A percentile compares a stretch with the other conserved stretches of the same genome.
These are phyloP conservation scores for Chlorella sp. DNA, from an alignment of 139 green algal species.

Conservation along the genomic window DNA sequence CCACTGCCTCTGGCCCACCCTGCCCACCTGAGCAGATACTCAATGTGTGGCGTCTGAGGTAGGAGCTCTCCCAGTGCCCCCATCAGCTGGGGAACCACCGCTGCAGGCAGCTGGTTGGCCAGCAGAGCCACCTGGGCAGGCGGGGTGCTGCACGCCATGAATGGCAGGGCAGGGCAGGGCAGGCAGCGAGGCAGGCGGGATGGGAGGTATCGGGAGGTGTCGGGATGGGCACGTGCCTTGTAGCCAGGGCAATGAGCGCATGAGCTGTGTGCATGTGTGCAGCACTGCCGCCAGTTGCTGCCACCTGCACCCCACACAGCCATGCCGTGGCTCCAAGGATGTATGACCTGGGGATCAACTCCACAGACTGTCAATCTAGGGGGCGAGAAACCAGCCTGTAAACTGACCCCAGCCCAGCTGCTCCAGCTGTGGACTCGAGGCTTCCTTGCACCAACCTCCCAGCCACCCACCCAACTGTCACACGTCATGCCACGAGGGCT, in stretches of 20 bases:
- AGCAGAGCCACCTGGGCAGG: constrained; percentile 55
- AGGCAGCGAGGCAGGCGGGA: not conserved
- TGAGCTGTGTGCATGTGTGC: not conserved
- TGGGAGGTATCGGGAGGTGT: not conserved
- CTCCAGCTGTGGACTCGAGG: no score
- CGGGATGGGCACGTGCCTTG: not conserved
- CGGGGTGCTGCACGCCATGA: not conserved
- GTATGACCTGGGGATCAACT: no score
- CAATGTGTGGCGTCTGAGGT: constrained; percentile 74
- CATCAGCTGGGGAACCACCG: constrained; percentile 63
- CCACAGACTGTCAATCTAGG: no score
- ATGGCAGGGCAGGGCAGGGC: not conserved
- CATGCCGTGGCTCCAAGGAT: no score
- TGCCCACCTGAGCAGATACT: constrained; percentile 82
- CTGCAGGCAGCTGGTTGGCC: constrained; percentile 63
- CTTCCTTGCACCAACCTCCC: not conserved
- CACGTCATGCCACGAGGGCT: not conserved
- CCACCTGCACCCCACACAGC: no score
- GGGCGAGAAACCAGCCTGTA: no score
- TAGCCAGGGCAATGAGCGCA: not conserved
- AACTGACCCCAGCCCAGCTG: no score
- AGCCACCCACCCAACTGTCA: not conserved
- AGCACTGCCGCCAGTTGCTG: not conserved
- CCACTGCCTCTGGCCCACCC: not conserved
- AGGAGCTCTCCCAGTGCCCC: constrained; percentile 65